phyloP scores from a whole-genome alignment of 805 yeast species.

The Wickerhamomyces strasburgensis region DNA sequence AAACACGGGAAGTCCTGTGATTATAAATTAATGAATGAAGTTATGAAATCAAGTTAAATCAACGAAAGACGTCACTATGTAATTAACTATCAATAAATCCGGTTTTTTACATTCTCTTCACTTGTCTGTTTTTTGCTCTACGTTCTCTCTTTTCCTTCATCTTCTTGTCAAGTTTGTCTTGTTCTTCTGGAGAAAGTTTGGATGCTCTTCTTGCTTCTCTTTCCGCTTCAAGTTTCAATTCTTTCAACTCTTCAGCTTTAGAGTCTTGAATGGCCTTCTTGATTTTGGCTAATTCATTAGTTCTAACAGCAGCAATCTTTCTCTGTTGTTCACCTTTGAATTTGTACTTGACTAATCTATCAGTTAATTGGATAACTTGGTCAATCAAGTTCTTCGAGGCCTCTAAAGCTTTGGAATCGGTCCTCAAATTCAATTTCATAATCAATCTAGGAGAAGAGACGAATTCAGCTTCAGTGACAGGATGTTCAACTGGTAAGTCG shows the following conservation, averaged over 20 bases:
- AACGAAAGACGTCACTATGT: not conserved
- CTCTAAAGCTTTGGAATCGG: slow-evolving; percentile 43
- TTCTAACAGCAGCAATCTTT: slow-evolving; percentile 76
- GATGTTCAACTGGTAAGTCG: slow-evolving; percentile 76
- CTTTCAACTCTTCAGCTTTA: slow-evolving; percentile 64
- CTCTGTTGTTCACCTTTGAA: slow-evolving; percentile 72
- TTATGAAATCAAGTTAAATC: not conserved
- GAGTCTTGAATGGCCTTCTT: slow-evolving; percentile 60
- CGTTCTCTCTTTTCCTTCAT: slow-evolving; percentile 78
- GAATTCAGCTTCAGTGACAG: slow-evolving; percentile 53
- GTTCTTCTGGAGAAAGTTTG: slow-evolving; percentile 68
- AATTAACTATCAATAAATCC: not conserved
- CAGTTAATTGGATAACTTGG: slow-evolving; percentile 52
- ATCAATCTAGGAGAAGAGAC: slow-evolving; percentile 45
- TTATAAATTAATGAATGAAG: not conserved
- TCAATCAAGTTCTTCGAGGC: slow-evolving; percentile 46
- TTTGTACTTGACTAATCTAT: slow-evolving; percentile 46
- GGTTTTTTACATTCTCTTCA: slow-evolving; percentile 17
- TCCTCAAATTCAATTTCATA: slow-evolving; percentile 49
- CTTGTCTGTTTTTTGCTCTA: slow-evolving; percentile 52
- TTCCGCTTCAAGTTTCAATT: slow-evolving; percentile 64
- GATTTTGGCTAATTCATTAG: slow-evolving; percentile 63
- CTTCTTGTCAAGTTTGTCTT: slow-evolving; percentile 71
- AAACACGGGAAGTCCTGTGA: not conserved
- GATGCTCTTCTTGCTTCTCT: slow-evolving; percentile 57